These are phyloP conservation scores for Phytophthora uliginosa DNA, from an alignment of 352 stramenopile genomes.

Conservation along the genomic window DNA sequence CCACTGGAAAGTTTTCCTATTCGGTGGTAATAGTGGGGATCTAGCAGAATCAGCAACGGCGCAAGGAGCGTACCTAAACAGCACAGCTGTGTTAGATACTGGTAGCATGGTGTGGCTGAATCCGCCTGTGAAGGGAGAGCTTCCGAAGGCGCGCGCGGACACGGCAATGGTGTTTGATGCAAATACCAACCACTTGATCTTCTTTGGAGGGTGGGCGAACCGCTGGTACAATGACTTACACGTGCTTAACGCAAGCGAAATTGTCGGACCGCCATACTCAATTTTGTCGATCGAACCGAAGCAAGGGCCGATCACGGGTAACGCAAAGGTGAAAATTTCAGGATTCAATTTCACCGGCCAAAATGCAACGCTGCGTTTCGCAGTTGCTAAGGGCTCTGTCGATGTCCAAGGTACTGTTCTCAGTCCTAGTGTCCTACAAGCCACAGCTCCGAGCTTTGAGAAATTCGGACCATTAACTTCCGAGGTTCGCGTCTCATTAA, in stretches of 20 bases:
- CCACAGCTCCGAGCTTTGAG: conserved; percentile 95
- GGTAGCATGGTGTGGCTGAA: conserved; percentile 83
- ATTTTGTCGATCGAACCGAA: conserved; percentile 92
- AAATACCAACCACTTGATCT: conserved; percentile 90
- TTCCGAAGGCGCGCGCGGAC: conserved; percentile 93
- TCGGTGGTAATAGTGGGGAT: conserved; percentile 97
- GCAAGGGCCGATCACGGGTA: conserved; percentile 96
- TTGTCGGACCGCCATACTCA: conserved; percentile 97
- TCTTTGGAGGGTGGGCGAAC: conserved; percentile 98
- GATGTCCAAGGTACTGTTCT: conserved; percentile 93
- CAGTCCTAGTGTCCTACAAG: conserved; percentile 88
- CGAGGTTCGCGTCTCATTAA: conserved; percentile 93
- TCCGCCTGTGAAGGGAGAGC: conserved; percentile 74
- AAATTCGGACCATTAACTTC: conserved; percentile 92
- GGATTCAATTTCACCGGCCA: conserved; percentile 95
- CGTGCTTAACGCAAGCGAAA: conserved; percentile 94
- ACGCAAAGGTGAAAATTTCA: conserved; percentile 88
- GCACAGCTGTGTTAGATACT: conserved; percentile 94
- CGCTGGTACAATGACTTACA: conserved; percentile 96
- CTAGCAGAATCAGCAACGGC: conserved; percentile 88
- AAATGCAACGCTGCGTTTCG: conserved; percentile 92
- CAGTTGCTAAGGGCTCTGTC: conserved; percentile 94
- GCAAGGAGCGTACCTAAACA: conserved; percentile 92
- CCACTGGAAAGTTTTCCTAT: conserved; percentile 98
- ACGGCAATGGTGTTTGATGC: conserved; percentile 95